Evolutionary conservation across 345 rosid genomes (phyloP).

Genomic region (Erucastrum elatum): DNA sequence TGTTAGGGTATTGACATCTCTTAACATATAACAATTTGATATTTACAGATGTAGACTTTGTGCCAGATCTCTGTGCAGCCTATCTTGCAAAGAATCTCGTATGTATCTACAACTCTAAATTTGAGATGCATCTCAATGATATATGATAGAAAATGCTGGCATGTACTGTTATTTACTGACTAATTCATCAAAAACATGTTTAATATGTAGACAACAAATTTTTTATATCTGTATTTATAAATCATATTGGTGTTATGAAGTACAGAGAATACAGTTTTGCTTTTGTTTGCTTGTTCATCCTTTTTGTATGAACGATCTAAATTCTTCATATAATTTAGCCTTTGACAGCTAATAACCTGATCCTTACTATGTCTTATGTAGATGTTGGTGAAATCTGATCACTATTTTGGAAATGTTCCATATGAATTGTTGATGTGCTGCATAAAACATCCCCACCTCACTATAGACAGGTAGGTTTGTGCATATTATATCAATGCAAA

Average conservation of each 20-base stretch:
- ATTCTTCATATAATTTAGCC: background rate
- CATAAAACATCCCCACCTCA: conserved; percentile 60
- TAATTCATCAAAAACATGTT: too few species aligned
- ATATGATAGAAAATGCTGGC: background rate
- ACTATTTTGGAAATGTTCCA: conserved; percentile 52
- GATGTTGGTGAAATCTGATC: conserved; percentile 57
- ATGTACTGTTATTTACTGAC: too few species aligned
- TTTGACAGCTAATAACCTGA: conserved; percentile 22
- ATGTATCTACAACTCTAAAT: conserved; percentile 36
- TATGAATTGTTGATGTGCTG: conserved; percentile 50
- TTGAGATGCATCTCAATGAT: background rate
- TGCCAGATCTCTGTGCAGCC: conserved; percentile 58
- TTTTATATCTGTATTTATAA: too few species aligned
- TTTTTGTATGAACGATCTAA: conserved; percentile 3
- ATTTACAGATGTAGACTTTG: conserved; percentile 58
- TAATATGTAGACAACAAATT: too few species aligned
- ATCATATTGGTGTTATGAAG: too few species aligned
- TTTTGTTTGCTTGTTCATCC: background rate
- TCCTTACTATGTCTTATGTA: conserved; percentile 48
- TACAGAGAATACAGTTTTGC: conserved; percentile 1
- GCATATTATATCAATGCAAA: background rate
- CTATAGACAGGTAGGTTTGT: conserved; percentile 58
- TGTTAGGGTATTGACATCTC: conserved; percentile 27
- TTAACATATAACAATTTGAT: conserved; percentile 42
- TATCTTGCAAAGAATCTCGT: conserved; percentile 79